Base-by-base conservation (phyloP, 176 grass and related monocot species). In the Musa troglodytarum region DNA sequence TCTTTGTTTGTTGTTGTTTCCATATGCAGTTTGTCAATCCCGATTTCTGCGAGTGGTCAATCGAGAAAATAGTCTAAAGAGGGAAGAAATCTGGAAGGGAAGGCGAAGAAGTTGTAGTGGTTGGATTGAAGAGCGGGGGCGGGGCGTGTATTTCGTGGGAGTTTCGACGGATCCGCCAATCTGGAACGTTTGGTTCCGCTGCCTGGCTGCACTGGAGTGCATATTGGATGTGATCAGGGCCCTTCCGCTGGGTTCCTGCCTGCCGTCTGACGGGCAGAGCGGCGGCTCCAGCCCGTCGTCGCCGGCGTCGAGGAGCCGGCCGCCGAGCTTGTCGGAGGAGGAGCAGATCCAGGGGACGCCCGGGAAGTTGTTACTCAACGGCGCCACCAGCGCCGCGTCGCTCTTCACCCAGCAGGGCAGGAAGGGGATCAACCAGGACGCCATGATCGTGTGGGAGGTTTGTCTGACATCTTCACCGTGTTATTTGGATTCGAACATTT, bases 161-260 rank as follows among this genome's bases (percentile, higher is more conserved):
- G 65, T 13, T 29, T 29, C 65, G 26, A 68, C 65, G 65, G 65
- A 68, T 68, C 65, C 65, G 65, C 65, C 24, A 68, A 43, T 16
- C 13, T 26, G 24, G 16, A 29, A 15, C 65, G 65, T 68, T 43
- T 68, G 65, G 65, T 34, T 68, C 11, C 28, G 26, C 25, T 68
- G 65, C 63, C 77, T 74, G 79, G 84, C 68, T 61, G 79, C 55
- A 62, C 82, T 96, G 58, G 85, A 90, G 51, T 89, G 87, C 85
- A 71, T 86, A 24, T 52, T 86, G 5, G 84, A 78, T 11, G 53
- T 96, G 58, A 81, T 89, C 21, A 80, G 79, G 53, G 82, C 75
- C 63, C 69, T 96, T 1, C 84, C 76, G 11, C 28, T 68, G 65
- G 65, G 65, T 23, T 68, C 65, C 65, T 68, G 65, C 65, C 65